Evolutionary conservation across 805 yeast genomes (phyloP), one percentile per base, ranked within the genome.

Genomic region (Tetrapisispora namnaoensis): DNA sequence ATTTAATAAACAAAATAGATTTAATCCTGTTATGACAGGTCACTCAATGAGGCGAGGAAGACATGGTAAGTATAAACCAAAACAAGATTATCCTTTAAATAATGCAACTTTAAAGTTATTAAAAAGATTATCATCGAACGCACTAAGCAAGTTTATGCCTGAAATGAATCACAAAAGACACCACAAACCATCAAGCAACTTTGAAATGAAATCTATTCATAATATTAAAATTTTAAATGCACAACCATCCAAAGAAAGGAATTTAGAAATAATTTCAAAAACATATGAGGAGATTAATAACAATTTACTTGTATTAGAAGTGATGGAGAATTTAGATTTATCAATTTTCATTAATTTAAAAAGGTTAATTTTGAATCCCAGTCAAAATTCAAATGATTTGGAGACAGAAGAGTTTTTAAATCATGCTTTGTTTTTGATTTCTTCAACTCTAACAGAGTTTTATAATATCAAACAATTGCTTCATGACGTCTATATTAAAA

Each of bases 381-480:
- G 3, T 2, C 32, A 34, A 6, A n/a, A 18, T 16, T 20, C 34
- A 17, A 28, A n/a, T 38, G 63, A 58, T 37, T 43, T 43, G 8
- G 65, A 60, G 40, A 53, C 56, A 22, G 58, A 58, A 44, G 63
- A 61, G 39, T 57, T 61, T 39, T 50, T 60, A 38, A 56, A 56
- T 28, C 62, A 60, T 49, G 51, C 56, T 4, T 47, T 57, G 40
- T 52, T 56, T 13, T 48, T 58, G 1, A 48, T 54, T 10, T 54
- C 59, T 14, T 35, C 54, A 10, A 28, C 57, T 11, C 53, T 80
- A 6, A 70, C 81, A 14, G 93, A 86, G 45, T 86, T 84, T 60
- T 76, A 81, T 57, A 82, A 82, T 50, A 67, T 75, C 42, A 87
- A 86, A 56, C 95, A 87, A 61, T 72, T 75, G 13, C 60, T 85